phyloP scores from a whole-genome alignment of 805 yeast genomes.

The Alloascoidea hylecoeti region DNA sequence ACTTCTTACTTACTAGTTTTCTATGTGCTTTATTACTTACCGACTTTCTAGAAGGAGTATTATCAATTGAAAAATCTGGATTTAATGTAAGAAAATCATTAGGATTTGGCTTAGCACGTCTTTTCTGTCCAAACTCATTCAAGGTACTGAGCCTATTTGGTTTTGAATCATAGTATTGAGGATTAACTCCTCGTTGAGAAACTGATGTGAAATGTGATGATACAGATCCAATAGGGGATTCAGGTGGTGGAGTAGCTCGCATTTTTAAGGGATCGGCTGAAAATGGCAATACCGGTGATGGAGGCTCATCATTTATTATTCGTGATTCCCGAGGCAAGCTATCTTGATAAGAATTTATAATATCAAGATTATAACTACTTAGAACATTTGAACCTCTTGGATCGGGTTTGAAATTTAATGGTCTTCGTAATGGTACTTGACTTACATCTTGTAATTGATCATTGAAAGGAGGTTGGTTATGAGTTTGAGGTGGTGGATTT shows the following conservation, averaged over 20 bases:
- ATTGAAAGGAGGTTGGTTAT: no score
- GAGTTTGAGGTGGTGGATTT: background rate
- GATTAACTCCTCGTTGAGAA: slow-evolving; percentile 15
- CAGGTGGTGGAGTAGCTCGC: slow-evolving; percentile 16
- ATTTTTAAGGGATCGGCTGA: slow-evolving; percentile 12
- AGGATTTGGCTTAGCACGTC: background rate
- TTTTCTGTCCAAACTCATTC: background rate
- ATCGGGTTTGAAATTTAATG: no score
- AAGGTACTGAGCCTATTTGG: background rate
- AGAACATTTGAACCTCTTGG: no score
- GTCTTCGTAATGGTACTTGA: no score
- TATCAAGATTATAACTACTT: no score
- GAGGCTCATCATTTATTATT: slow-evolving; percentile 1
- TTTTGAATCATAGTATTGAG: slow-evolving; percentile 10
- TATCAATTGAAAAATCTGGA: background rate
- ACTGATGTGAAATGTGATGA: slow-evolving; percentile 16
- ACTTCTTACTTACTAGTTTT: background rate
- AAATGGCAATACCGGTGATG: slow-evolving; percentile 9
- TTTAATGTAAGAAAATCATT: background rate
- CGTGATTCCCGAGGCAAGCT: background rate
- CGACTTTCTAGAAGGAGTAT: background rate
- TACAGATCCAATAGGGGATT: slow-evolving; percentile 18
- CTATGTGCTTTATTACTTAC: background rate
- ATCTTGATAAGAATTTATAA: no score
- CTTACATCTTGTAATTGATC: no score